phyloP scores from a whole-genome alignment of 768 basidiomycete genomes.

The Podaxis sp. region DNA sequence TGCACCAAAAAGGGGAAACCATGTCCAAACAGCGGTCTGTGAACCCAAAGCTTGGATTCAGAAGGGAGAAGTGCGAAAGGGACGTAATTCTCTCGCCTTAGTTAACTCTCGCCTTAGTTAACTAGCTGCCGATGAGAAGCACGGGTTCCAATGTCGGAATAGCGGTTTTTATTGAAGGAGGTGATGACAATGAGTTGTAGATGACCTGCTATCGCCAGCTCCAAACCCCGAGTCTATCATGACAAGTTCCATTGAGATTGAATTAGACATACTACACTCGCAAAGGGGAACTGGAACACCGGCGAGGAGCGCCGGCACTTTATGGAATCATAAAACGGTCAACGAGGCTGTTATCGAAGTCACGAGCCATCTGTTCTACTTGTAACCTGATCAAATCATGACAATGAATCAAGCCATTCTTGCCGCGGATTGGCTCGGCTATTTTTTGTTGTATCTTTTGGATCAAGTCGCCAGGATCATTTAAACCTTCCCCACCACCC shows the following conservation, averaged over 20 bases:
- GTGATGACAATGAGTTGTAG: background rate
- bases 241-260: background rate
- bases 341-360: background rate
- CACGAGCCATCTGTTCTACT: background rate
- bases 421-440: no score
- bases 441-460: background rate
- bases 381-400: background rate
- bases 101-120: background rate
- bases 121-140: background rate
- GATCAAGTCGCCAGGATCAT: background rate
- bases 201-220: background rate
- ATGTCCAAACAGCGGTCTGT: background rate
- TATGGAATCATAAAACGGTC: background rate
- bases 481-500: background rate
- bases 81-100: background rate
- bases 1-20: background rate
- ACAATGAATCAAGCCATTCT: background rate
- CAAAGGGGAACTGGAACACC: background rate
- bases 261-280: background rate
- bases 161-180: conserved; percentile 3
- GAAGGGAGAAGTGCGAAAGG: background rate
- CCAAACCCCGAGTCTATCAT: background rate
- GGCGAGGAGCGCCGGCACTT: background rate
- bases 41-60: background rate
- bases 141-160: background rate